Percentiles rank a stretch among this genome's conserved stretches.
These are phyloP conservation scores for Diplodia sapinea DNA, from an alignment of 2,329 filamentous ascomycete species.

Conservation along the genomic window DNA sequence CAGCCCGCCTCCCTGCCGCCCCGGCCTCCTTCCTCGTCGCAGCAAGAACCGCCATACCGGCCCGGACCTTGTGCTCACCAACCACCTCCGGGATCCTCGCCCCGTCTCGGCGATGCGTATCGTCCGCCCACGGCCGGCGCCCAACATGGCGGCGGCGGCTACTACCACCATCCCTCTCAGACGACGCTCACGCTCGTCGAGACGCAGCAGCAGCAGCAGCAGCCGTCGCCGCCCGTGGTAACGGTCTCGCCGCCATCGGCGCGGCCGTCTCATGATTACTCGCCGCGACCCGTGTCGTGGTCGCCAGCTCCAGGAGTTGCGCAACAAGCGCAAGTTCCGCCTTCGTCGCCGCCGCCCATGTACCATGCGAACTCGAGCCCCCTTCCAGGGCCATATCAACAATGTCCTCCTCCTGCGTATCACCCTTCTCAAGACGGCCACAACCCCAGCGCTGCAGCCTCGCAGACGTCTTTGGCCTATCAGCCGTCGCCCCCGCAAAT, in stretches of 20 bases:
- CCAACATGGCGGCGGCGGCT: slow-evolving; percentile 5
- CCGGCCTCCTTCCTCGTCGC: not conserved
- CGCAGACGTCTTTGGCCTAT: slow-evolving; percentile 9
- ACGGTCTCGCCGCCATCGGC: slow-evolving; percentile 24
- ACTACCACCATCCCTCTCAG: slow-evolving; percentile 5
- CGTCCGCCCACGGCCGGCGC: not conserved
- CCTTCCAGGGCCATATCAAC: not conserved
- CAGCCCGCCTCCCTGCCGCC: not conserved
- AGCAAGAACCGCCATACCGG: not conserved
- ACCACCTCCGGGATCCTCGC: slow-evolving; percentile 4
- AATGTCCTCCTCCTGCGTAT: not conserved
- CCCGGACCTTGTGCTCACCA: not conserved
- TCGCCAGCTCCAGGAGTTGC: not conserved
- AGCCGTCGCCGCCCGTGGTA: slow-evolving; percentile 5
- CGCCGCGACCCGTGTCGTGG: slow-evolving; percentile 5
- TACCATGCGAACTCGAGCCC: slow-evolving; percentile 25
- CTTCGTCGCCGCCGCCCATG: not conserved
- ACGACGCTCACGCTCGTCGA: slow-evolving; percentile 7
- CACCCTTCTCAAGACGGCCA: not conserved
- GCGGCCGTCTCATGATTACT: not conserved
- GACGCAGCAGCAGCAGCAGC: not conserved
- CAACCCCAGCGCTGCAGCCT: not conserved
- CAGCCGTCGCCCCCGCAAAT: slow-evolving; percentile 15
- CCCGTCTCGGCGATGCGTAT: not conserved
- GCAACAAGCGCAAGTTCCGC: not conserved